Conservation (phyloP, 768 basidiomycete species). For the Termitomyces sp. region DNA sequence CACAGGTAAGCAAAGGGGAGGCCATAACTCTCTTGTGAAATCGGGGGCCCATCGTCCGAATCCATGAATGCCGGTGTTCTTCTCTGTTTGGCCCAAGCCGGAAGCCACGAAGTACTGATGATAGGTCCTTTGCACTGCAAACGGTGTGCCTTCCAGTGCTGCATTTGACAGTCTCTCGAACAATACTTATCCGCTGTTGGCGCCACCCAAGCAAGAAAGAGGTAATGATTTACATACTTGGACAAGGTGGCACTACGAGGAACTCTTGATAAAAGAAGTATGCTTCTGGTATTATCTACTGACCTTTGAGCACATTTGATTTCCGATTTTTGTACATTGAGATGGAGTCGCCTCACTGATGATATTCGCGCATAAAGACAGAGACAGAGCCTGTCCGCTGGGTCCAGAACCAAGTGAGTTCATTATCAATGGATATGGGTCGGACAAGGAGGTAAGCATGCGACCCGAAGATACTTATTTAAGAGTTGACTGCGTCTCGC, state of each 20-base stretch:
- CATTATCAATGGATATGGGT: not conserved
- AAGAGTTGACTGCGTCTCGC: not conserved
- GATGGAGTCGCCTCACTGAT: not conserved
- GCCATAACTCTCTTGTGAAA: constrained; percentile 4
- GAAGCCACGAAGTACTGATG: constrained; percentile 22
- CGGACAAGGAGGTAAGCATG: not conserved
- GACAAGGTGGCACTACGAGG: constrained; percentile 10
- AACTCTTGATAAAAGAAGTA: not conserved
- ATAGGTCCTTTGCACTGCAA: constrained; percentile 20
- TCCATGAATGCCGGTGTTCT: constrained; percentile 20
- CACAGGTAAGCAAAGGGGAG: constrained; percentile 11
- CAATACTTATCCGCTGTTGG: constrained; percentile 22
- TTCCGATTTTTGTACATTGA: constrained; percentile 10
- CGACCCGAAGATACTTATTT: not conserved
- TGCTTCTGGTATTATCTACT: not conserved
- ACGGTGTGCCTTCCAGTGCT: constrained; percentile 25
- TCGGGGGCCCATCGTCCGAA: not conserved
- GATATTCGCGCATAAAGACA: constrained; percentile 21
- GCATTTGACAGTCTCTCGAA: constrained; percentile 24
- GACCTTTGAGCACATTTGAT: constrained; percentile 24
- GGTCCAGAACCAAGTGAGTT: constrained; percentile 18
- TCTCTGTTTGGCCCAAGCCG: constrained; percentile 22
- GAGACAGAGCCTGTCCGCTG: constrained; percentile 18
- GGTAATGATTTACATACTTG: constrained; percentile 1
- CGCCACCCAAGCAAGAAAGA: not conserved